Percentiles rank a stretch among this genome's conserved stretches.
Evolutionary conservation across 179 eudicot genomes (phyloP).

Genomic region (Silene vulgaris): DNA sequence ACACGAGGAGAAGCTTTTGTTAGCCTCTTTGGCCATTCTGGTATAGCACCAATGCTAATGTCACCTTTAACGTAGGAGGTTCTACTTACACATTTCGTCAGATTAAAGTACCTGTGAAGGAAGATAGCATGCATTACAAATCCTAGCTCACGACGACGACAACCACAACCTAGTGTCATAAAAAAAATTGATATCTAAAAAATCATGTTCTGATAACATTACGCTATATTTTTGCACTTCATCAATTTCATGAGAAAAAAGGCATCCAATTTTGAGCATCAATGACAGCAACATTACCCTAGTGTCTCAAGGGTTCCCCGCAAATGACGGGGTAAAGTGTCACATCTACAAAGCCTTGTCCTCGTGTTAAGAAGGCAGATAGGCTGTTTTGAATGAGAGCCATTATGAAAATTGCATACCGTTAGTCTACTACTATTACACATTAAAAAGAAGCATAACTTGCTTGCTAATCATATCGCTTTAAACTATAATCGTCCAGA

Average conservation of each 20-base stretch:
- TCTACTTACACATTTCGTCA: slow-evolving; percentile 81
- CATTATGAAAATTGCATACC: too few relatives aligned
- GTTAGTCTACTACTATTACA: too few relatives aligned
- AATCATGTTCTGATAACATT: neutral
- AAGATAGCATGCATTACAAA: slow-evolving; percentile 5
- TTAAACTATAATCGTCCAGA: too few relatives aligned
- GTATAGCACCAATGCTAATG: slow-evolving; percentile 57
- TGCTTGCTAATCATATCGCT: too few relatives aligned
- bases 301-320: neutral
- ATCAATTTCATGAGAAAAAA: neutral
- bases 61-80: slow-evolving; percentile 51
- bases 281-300: neutral
- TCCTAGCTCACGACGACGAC: neutral
- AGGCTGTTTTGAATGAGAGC: neutral
- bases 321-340: neutral
- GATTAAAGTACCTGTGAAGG: slow-evolving; percentile 66
- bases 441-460: neutral
- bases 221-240: neutral
- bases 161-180: neutral
- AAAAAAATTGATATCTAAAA: neutral
- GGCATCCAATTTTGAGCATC: neutral
- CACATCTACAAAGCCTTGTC: neutral
- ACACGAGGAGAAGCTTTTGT: slow-evolving; percentile 67
- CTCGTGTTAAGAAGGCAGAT: neutral
- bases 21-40: slow-evolving; percentile 86